A percentile compares a stretch with the other conserved stretches of the same genome.
Conservation (phyloP, 176 grass and related monocot genomes). For the Leersia perrieri region DNA sequence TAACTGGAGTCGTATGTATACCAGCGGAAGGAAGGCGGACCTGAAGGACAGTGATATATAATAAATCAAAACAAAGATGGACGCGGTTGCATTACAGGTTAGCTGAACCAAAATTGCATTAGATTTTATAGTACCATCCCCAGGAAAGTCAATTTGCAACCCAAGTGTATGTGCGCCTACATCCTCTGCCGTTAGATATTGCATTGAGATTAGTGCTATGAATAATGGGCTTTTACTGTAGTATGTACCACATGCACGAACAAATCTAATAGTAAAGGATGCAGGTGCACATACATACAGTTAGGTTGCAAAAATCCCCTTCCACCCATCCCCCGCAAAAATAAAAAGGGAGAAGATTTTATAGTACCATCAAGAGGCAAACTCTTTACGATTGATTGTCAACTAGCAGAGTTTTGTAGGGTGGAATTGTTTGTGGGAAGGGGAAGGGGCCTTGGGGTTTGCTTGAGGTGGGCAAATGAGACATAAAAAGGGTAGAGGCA, state of each 20-base stretch:
- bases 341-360: no score
- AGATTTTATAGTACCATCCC: neutral
- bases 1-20: neutral
- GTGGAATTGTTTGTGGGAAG: neutral
- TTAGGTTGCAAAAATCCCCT: no score
- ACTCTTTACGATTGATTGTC: neutral
- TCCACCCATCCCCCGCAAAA: no score
- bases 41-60: neutral
- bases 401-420: neutral
- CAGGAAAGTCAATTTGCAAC: no score
- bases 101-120: neutral
- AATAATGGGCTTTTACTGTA: no score
- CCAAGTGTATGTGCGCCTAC: no score
- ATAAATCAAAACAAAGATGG: neutral
- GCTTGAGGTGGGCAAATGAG: neutral
- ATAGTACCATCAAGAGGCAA: neutral
- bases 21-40: neutral
- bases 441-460: no score
- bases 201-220: no score
- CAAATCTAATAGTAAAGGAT: no score
- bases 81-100: neutral
- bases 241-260: no score
- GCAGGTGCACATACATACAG: no score
- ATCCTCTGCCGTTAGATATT: no score
- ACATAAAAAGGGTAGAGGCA: neutral